Evolutionary conservation across 2,329 filamentous ascomycete species (phyloP), one percentile per base, ranked within the genome.

Genomic region (Aspergillus amoenus): DNA sequence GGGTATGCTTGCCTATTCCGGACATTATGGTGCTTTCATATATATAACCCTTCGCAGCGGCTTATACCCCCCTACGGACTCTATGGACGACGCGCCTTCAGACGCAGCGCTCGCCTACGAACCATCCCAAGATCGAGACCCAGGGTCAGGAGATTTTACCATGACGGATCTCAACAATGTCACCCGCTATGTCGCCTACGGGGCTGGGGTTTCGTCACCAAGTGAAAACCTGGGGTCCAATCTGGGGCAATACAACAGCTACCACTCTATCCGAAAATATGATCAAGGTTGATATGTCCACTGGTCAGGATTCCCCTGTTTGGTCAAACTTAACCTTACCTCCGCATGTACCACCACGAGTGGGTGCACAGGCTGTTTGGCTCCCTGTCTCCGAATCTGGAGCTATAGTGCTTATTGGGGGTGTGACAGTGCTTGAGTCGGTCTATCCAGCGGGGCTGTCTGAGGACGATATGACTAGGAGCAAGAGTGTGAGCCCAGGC

Each of bases 321-420:
- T 30, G 27, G 27, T 30, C 27, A 9, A 61, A 52, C 1, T 83
- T 84, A 0, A 68, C 27, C 9, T 30, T 90, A 3, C 81, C 82
- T 0, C 41, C 64, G 0, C 61, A 68, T 3, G 75, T 88, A 6
- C 71, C 76, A 4, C 82, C 82, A 1, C 82, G 88, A 13, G 85
- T 85, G 4, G 85, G 82, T 62, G 80, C 86, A 0, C 87, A 88
- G 57, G 76, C 88, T 1, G 85, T 88, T 1, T 91, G 88, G 87
- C 64, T 78, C 6, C 76, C 76, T 15, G 71, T 76, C 0, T 71
- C 73, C 1, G 64, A 71, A 2, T 66, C 66, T 1, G 76, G 76
- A 4, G 63, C 71, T 3, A 58, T 78, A 3, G 66, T 78, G 6
- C 71, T 69, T 4, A 71, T 78, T 40, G 76, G 76, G 6, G 76